Percentiles rank a stretch among this genome's conserved stretches.
Conservation (phyloP, 2,329 filamentous ascomycete species). For the Colletotrichum shisoi region DNA sequence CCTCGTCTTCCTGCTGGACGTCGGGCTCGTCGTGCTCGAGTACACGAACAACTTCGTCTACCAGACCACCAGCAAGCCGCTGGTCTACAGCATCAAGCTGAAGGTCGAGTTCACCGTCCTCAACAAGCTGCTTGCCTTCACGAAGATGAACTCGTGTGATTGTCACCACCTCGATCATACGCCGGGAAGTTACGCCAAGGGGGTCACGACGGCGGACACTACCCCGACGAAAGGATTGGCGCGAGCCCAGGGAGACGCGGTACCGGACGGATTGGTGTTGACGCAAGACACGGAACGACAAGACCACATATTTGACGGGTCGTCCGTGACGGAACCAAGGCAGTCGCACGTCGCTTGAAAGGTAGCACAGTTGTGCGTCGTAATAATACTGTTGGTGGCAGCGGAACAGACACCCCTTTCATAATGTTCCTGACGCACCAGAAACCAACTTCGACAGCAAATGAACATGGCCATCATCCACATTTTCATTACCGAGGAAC, state of each 20-base stretch:
- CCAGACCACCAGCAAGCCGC: slow-evolving; percentile 38
- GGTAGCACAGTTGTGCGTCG: neutral
- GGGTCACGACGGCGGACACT: slow-evolving; percentile 11
- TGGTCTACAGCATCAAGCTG: slow-evolving; percentile 40
- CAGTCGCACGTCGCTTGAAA: neutral
- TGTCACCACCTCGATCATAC: slow-evolving; percentile 24
- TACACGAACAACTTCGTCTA: slow-evolving; percentile 49
- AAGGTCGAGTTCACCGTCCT: slow-evolving; percentile 61
- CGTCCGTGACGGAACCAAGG: neutral
- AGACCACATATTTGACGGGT: slow-evolving; percentile 32
- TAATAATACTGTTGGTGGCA: too few species aligned
- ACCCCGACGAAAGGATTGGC: slow-evolving; percentile 14
- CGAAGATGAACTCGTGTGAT: slow-evolving; percentile 33
- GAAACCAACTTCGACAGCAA: too few species aligned
- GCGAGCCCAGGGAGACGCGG: neutral
- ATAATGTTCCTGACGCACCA: neutral
- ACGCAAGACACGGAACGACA: slow-evolving; percentile 4
- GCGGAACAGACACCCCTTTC: neutral
- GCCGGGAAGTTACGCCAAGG: slow-evolving; percentile 1
- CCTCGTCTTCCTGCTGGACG: slow-evolving; percentile 52
- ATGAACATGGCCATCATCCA: too few species aligned
- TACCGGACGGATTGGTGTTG: neutral
- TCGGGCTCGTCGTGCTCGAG: slow-evolving; percentile 50
- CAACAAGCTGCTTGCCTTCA: slow-evolving; percentile 43
- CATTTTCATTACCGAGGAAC: too few species aligned